Base-by-base conservation (phyloP, 306 rosid species). In the Prinsepia uniflora region DNA sequence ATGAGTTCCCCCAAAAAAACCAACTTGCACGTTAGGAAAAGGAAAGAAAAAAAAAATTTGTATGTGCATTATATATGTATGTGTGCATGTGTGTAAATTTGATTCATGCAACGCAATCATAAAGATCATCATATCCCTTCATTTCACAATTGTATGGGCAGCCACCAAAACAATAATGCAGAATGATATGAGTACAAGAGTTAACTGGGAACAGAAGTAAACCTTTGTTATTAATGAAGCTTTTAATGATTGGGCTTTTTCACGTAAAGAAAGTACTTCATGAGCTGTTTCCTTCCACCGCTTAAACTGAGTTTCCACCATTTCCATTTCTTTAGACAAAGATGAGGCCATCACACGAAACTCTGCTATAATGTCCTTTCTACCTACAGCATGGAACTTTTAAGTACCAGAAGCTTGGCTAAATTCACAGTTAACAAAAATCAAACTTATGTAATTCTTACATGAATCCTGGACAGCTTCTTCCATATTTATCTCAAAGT, bases 281-380 rank as follows among this genome's bases (percentile, higher is more conserved):
- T 89, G 88, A 69, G 97, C 92, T 59, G 91, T 86, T 67, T 91
- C 91, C 78, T 91, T 83, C 97, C 99, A 94, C 67, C 92, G 86
- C 80, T 91, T 91, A 77, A 89, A 61, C 71, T 91, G 99, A 74
- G 84, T 86, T 84, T 94, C 95, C 96, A 94, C 85, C 97, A 94
- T 91, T 67, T 80, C 92, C 96, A 94, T 87, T 86, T 94, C 99
- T 75, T 87, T 94, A 71, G 97, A 86, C 83, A 94, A 84, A 20
- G 97, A 92, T 42, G 92, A 89, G 34, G 92, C 86, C 99, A 94
- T 94, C 72, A 94, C 96, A 70, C 34, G 91, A 75, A 94, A 94
- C 84, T 94, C 99, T 5, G 88, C 87, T 78, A 86, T 94, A 48
- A 94, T 83, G 69, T 91, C 99, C 72, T 87, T 90, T 80, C 99